Evolutionary conservation across 2,329 filamentous ascomycete genomes (phyloP), one percentile per base, ranked within the genome.

Genomic region (Huntiella omanensis): DNA sequence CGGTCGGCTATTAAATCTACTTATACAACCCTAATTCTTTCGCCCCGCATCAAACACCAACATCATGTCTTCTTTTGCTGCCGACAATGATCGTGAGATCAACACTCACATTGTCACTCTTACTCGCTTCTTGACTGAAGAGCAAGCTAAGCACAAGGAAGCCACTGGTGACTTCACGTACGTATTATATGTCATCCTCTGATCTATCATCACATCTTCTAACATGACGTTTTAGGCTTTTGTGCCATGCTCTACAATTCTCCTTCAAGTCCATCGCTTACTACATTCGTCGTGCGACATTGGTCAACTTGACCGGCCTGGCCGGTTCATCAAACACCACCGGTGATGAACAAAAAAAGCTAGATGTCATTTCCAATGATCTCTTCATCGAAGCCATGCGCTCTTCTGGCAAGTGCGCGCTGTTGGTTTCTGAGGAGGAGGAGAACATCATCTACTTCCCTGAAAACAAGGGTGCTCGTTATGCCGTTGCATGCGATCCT

Each of bases 201-300:
- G 15, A 15, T 10, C 11, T 6, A n/a, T 16, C 11, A 22, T 19
- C 39, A 34, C 3, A 33, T 19, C 12, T 22, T 34, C 10, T 41
- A 11, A 22, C 34, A 36, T 8, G 34, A 17, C 42, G 17, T 10
- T 41, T 45, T 57, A 95, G 87, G 57, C 75, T 98, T 45, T 77
- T 98, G 50, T 95, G 86, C 72, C 91, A 98, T 62, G 87, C 91
- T 50, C 82, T 98, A 50, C 91, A 96, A 65, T 98, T 96, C 71
- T 88, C 91, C 53, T 98, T 98, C 80, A 98, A 98, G 71, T 93
- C 85, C 54, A 98, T 98, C 63, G 85, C 91, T 56, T 94, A 96
- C 73, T 98, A 95, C 71, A 98, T 98, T 64, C 87, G 88, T 57
- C 81, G 91, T 62, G 86, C 88, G 33, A 88, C 85, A 17, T 70